Evolutionary conservation across 192 early-diverging fungal species (phyloP), one percentile per base, ranked within the genome.

Genomic region (Rhizophlyctis rosea): DNA sequence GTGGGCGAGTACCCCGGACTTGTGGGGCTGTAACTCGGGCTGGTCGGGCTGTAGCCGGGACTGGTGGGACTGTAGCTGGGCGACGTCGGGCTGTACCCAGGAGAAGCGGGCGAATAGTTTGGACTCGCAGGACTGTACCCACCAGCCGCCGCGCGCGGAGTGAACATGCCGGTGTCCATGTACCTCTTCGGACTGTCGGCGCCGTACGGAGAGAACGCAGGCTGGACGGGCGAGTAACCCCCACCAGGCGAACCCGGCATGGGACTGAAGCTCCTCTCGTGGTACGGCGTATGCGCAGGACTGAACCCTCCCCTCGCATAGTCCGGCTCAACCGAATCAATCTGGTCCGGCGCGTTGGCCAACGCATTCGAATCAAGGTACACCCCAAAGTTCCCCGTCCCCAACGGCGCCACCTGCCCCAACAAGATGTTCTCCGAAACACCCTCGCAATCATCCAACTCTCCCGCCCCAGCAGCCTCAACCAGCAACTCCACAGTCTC

Each of bases 401-500:
- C 96, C 47, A 99, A 71, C 54, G 94, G 93, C 18, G 96, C 95
- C 34, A 99, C 77, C 80, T 99, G 95, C 47, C 96, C 96, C 36
- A 99, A 81, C 81, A 99, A 87, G 34, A 99, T 95, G 75, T 94
- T 96, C 71, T 97, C 96, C 2, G 93, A 92, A 33, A 99, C 96
- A 51, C 96, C 96, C 67, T 86, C 84, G 72, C 95, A 98, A 72
- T 93, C 91, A 74, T 99, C 96, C 49, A 92, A 32, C 67, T 94
- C 90, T 59, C 94, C 96, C 23, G 85, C 84, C 35, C 88, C 86
- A 3, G 96, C 94, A 3, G 95, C 92, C 33, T 97, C 94, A 83
- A 99, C 89, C 63, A 99, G 83, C 72, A 97, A 88, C 78, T 99
- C 96, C 0, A 99, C 96, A 0, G 96, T 98, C 78, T 99, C 96